These are phyloP conservation scores for Ilyonectria sp. DNA, from an alignment of 2,329 filamentous ascomycete species.

Conservation along the genomic window DNA sequence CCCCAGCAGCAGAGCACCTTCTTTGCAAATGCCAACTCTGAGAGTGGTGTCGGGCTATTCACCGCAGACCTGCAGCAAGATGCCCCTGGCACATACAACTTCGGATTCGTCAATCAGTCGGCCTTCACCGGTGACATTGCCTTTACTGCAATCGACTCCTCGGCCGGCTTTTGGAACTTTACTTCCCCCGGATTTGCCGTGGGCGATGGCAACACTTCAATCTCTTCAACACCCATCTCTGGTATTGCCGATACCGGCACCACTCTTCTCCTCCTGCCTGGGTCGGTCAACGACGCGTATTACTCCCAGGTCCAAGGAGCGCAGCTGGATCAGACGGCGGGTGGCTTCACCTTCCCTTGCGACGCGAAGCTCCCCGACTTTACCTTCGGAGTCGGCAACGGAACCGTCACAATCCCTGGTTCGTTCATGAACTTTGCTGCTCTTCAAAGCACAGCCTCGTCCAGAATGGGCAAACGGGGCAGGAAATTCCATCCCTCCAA, in stretches of 20 bases:
- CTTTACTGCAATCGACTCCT: conserved; percentile 73
- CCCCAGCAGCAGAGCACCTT: conserved; percentile 61
- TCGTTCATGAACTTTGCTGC: conserved; percentile 69
- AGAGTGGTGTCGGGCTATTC: conserved; percentile 65
- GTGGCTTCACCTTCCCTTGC: conserved; percentile 66
- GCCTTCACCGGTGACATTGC: conserved; percentile 75
- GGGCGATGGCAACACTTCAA: conserved; percentile 5
- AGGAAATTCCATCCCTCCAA: background rate
- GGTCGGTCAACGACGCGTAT: conserved; percentile 64
- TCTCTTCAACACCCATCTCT: conserved; percentile 49
- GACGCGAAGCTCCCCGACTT: conserved; percentile 63
- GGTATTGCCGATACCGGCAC: conserved; percentile 73
- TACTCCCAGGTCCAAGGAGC: conserved; percentile 64
- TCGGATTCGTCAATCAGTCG: conserved; percentile 76
- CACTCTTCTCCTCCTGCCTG: conserved; percentile 73
- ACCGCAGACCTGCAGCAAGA: conserved; percentile 76
- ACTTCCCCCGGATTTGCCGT: conserved; percentile 43
- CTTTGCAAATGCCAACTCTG: conserved; percentile 52
- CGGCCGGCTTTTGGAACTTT: conserved; percentile 77
- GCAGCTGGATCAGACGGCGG: conserved; percentile 54
- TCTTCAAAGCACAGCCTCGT: background rate
- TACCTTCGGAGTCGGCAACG: conserved; percentile 70
- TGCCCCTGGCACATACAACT: conserved; percentile 76
- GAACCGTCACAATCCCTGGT: conserved; percentile 70
- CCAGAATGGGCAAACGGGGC: background rate